Base-by-base conservation (phyloP, 2,329 filamentous ascomycete species). In the Cercospora zeina region DNA sequence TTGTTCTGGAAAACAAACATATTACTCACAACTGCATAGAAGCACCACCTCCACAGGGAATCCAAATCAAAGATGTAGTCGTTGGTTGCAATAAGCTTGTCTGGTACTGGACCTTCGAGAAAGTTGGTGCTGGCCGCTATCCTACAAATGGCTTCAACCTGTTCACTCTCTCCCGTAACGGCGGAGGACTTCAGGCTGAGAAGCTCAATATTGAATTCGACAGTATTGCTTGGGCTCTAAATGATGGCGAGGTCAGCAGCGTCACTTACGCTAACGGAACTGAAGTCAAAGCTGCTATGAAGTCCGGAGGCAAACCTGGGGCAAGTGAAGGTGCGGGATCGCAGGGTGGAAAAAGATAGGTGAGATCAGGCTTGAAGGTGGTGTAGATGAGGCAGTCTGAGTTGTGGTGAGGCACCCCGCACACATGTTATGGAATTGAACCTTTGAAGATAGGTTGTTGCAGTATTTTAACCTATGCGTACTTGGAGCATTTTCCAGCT, bases 91-190 rank as follows among this genome's bases (percentile, higher is more conserved):
- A 62, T 47, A 63, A 63, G 27, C 30, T 65, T n/a, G 53, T 65
- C 34, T 65, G 63, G 63, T 62, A 62, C 51, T 65, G 63, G 63
- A 65, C 33, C 27, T 63, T 67, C 51, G 49, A 47, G 6, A 51
- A 53, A 4, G 58, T 65, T 50, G 65, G 63, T 8, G 39, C 53
- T 31, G 59, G 53, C 8, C 21, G 58, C 21, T 67, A 65, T 19
- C 63, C 60, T 19, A 47, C 59, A 27, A 63, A 62, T 19, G 65
- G 65, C 16, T 65, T 67, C 61, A 67, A 67, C 53, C 27, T 63
- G 1, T 64, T 65, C 56, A 50, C 58, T 16, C 30, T 63, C 36
- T 27, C 37, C 14, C 56, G 61, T 13, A 30, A 30, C 2, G 59
- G 54, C 24, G 27, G 19, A 19, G 14, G 36, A 24, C n/a, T 62